Evolutionary conservation across 2,329 filamentous ascomycete species (phyloP).

Genomic region (Chaetomium olivaceum): DNA sequence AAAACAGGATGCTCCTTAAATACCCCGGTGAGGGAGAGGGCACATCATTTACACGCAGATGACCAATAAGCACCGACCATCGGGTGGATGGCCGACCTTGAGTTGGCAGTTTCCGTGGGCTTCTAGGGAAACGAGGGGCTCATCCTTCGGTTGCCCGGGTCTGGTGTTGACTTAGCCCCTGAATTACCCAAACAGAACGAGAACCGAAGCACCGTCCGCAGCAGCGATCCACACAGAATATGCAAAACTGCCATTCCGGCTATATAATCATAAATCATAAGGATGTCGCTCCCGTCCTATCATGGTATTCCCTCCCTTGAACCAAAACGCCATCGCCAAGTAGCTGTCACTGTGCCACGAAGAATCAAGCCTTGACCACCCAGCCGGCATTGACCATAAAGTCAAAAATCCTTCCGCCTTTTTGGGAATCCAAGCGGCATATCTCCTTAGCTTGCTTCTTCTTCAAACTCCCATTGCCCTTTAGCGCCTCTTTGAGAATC

Average conservation of each 20-base stretch:
- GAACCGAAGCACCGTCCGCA: background rate
- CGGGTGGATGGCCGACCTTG: background rate
- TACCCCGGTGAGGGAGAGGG: slow-evolving; percentile 1
- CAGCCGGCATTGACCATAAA: slow-evolving; percentile 93
- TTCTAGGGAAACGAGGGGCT: background rate
- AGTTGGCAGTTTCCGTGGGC: background rate
- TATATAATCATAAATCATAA: slow-evolving; percentile 15
- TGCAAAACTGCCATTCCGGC: background rate
- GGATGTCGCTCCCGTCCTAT: slow-evolving; percentile 1
- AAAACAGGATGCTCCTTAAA: slow-evolving; percentile 17
- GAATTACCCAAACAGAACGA: slow-evolving; percentile 12
- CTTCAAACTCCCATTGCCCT: slow-evolving; percentile 83
- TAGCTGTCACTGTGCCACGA: background rate
- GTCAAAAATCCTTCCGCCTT: slow-evolving; percentile 84
- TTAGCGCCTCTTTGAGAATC: slow-evolving; percentile 86
- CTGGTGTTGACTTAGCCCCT: slow-evolving; percentile 16
- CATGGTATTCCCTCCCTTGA: slow-evolving; percentile 27
- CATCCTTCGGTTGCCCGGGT: slow-evolving; percentile 14
- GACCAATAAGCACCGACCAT: slow-evolving; percentile 22
- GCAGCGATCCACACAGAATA: background rate
- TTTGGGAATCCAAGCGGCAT: slow-evolving; percentile 78
- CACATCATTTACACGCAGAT: slow-evolving; percentile 16
- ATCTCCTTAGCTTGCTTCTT: slow-evolving; percentile 92
- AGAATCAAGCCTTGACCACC: slow-evolving; percentile 70
- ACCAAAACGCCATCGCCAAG: slow-evolving; percentile 19